phyloP scores from a whole-genome alignment of 2,329 filamentous ascomycete species.

The Aspergillus alliaceus region DNA sequence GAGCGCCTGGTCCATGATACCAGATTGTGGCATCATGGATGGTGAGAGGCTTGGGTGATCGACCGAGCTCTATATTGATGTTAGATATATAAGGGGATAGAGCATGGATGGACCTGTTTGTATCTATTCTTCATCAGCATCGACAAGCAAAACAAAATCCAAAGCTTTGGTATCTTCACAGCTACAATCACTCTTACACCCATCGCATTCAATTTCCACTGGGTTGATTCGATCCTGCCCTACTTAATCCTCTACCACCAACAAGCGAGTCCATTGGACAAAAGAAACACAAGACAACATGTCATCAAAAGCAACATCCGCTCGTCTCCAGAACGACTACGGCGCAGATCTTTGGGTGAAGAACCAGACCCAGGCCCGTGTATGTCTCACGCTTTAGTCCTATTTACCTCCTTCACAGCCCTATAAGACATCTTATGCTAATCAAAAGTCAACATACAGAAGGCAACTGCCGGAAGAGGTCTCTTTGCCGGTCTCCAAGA shows the following conservation, averaged over 20 bases:
- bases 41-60: background rate
- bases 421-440: too few species aligned
- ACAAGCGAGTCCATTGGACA: background rate
- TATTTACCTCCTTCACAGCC: background rate
- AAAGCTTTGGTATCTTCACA: background rate
- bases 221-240: background rate
- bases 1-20: background rate
- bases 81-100: background rate
- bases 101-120: background rate
- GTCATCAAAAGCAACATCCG: background rate
- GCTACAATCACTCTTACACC: background rate
- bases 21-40: background rate
- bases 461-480: conserved; percentile 35
- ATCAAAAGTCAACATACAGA: conserved; percentile 24
- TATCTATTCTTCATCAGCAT: background rate
- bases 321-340: conserved; percentile 34
- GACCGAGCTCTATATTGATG: background rate
- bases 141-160: background rate
- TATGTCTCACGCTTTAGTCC: background rate
- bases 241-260: background rate
- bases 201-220: background rate
- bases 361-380: background rate
- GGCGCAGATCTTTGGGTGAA: conserved; percentile 39
- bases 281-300: background rate
- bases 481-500: conserved; percentile 42